Percentiles rank a stretch among this genome's conserved stretches.
Evolutionary conservation across 176 grass and related monocot genomes (phyloP).

Genomic region (Elaeis guineensis): DNA sequence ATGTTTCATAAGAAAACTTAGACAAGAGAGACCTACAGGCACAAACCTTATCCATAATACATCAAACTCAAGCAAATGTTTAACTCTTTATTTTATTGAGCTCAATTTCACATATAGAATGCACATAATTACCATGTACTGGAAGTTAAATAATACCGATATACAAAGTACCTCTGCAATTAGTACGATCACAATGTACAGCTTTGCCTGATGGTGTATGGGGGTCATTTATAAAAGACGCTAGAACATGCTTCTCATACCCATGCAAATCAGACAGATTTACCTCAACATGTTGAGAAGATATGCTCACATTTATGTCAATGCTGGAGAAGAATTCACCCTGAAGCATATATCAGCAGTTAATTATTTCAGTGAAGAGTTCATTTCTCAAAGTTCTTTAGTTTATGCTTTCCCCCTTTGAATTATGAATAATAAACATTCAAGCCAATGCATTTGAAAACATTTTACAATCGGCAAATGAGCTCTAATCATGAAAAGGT

Average conservation of each 20-base stretch:
- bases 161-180: slow-evolving; percentile 38
- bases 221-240: slow-evolving; percentile 47
- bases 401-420: too few species aligned
- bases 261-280: slow-evolving; percentile 58
- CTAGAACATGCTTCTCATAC: slow-evolving; percentile 54
- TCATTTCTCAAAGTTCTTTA: too few species aligned
- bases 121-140: too few species aligned
- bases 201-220: slow-evolving; percentile 14
- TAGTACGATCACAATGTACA: slow-evolving; percentile 14
- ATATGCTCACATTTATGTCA: slow-evolving; percentile 37
- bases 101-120: too few species aligned
- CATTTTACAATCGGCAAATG: neutral
- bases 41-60: too few species aligned
- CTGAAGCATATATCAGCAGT: slow-evolving; percentile 5
- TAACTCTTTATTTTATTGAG: too few species aligned
- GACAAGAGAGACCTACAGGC: too few species aligned
- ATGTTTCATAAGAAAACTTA: too few species aligned
- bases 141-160: neutral
- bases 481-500: neutral
- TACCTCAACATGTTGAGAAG: slow-evolving; percentile 53
- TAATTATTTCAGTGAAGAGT: neutral
- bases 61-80: too few species aligned
- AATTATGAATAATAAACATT: too few species aligned
- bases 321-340: slow-evolving; percentile 49
- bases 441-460: too few species aligned